Conservation (phyloP, 108 stramenopile species). For the Aurantiochytrium sp. region DNA sequence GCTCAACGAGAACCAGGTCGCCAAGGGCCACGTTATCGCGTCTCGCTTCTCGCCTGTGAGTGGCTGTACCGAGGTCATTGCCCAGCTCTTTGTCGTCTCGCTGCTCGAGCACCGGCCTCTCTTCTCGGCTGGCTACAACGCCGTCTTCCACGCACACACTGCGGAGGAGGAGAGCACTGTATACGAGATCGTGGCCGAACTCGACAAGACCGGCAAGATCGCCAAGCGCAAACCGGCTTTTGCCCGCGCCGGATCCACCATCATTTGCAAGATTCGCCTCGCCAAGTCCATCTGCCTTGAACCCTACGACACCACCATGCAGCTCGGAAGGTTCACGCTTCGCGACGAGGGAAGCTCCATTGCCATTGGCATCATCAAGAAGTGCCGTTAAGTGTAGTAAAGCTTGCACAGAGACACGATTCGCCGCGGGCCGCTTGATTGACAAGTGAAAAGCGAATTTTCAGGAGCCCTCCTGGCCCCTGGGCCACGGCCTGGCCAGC, state of each 20-base stretch:
- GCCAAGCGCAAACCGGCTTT: conserved; percentile 22
- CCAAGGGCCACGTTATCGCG: conserved; percentile 94
- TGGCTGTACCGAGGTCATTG: conserved; percentile 50
- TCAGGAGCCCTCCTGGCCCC: too few relatives aligned
- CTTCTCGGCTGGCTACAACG: conserved; percentile 90
- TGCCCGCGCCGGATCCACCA: background rate
- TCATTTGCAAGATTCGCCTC: conserved; percentile 37
- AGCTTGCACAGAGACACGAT: too few relatives aligned
- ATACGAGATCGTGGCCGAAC: conserved; percentile 76
- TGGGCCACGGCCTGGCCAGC: too few relatives aligned
- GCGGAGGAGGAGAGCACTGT: conserved; percentile 85
- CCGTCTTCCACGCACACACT: conserved; percentile 93
- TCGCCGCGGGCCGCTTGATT: too few relatives aligned
- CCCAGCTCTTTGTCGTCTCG: conserved; percentile 70
- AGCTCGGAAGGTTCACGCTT: conserved; percentile 93
- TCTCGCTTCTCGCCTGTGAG: conserved; percentile 63
- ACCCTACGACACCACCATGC: conserved; percentile 78
- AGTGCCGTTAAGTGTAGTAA: background rate
- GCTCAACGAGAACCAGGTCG: conserved; percentile 77
- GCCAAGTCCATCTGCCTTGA: conserved; percentile 78
- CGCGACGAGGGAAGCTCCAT: conserved; percentile 98
- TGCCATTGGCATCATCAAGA: conserved; percentile 89
- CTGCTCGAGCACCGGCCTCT: conserved; percentile 92
- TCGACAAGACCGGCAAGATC: conserved; percentile 51
- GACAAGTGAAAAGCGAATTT: too few relatives aligned